Evolutionary conservation across 768 basidiomycete species (phyloP).

Genomic region (Mycena chlorophos): DNA sequence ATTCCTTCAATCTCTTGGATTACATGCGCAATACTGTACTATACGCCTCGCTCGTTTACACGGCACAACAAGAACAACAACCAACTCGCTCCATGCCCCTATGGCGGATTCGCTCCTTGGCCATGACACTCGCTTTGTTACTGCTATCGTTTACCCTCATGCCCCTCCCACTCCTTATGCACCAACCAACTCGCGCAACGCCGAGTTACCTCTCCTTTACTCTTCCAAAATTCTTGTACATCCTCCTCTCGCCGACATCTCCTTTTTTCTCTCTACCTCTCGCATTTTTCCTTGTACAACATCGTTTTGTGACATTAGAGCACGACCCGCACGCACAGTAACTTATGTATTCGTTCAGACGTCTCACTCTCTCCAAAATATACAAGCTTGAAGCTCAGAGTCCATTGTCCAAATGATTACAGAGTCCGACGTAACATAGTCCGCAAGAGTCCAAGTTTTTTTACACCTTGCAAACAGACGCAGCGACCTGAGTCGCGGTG

Average conservation of each 20-base stretch:
- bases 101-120: background rate
- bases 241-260: background rate
- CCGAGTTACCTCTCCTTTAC: background rate
- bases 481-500: slow-evolving; percentile 40
- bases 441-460: slow-evolving; percentile 4
- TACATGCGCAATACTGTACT: slow-evolving; percentile 1
- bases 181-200: background rate
- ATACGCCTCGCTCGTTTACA: background rate
- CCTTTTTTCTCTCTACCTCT: slow-evolving; percentile 1
- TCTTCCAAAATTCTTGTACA: slow-evolving; percentile 3
- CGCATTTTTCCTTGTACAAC: slow-evolving; percentile 17
- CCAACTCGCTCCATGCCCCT: background rate
- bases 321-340: slow-evolving; percentile 6
- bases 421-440: background rate
- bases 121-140: background rate
- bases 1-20: slow-evolving; percentile 16
- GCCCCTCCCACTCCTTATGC: background rate
- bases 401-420: too few species aligned
- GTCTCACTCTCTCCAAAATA: too few species aligned
- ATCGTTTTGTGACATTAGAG: slow-evolving; percentile 20
- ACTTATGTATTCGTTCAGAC: slow-evolving; percentile 22
- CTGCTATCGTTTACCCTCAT: too few species aligned
- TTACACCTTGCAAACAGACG: slow-evolving; percentile 53
- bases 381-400: too few species aligned
- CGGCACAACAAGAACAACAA: too few species aligned